A percentile compares a stretch with the other conserved stretches of the same genome.
phyloP scores from a whole-genome alignment of 768 basidiomycete genomes.

The Grammothele lineata region DNA sequence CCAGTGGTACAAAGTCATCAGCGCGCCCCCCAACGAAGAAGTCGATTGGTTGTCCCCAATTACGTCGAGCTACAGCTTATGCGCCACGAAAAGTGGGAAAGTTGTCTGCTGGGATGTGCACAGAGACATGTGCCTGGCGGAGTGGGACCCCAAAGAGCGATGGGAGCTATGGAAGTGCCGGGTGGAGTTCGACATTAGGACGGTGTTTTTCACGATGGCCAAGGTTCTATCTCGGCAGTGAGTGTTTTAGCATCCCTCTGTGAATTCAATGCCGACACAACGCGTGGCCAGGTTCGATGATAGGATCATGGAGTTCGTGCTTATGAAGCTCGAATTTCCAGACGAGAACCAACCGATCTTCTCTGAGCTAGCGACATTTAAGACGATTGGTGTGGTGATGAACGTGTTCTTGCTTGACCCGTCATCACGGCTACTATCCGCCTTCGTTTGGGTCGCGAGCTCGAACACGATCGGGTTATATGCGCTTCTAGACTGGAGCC shows the following conservation, averaged over 20 bases:
- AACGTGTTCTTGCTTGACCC: conserved; percentile 75
- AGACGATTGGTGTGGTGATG: conserved; percentile 67
- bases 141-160: conserved; percentile 57
- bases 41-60: conserved; percentile 78
- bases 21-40: conserved; percentile 61
- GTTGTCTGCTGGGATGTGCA: conserved; percentile 77
- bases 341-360: conserved; percentile 44
- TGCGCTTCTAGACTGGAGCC: conserved; percentile 62
- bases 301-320: conserved; percentile 64
- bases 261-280: no score
- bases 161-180: conserved; percentile 81
- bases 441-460: conserved; percentile 63
- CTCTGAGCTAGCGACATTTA: conserved; percentile 56
- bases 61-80: conserved; percentile 72
- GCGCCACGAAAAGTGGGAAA: conserved; percentile 70
- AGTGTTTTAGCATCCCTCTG: conserved; percentile 1
- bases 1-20: conserved; percentile 65
- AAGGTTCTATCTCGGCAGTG: conserved; percentile 39
- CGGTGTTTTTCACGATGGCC: conserved; percentile 75
- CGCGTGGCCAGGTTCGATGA: conserved; percentile 35
- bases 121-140: conserved; percentile 53
- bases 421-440: conserved; percentile 52
- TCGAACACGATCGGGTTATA: conserved; percentile 57
- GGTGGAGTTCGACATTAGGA: conserved; percentile 67
- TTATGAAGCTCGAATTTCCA: conserved; percentile 64